These are phyloP conservation scores for Parietichytrium sp. DNA, from an alignment of 108 stramenopile species.

Conservation along the genomic window DNA sequence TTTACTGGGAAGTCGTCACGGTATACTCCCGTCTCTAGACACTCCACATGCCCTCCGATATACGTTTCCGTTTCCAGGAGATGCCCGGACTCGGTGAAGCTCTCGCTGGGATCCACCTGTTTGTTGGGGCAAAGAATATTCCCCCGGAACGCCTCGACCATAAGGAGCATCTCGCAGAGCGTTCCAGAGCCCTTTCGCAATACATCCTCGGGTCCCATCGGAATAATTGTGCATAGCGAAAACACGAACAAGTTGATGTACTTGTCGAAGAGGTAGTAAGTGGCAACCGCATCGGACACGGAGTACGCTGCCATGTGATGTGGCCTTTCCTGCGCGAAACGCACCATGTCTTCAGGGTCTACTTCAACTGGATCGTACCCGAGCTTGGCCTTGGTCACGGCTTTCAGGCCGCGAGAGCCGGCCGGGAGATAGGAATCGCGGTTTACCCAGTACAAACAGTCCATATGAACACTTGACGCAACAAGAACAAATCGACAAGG, in stretches of 20 bases:
- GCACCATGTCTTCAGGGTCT: constrained; percentile 98
- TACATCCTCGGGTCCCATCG: constrained; percentile 97
- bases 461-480: constrained; percentile 90
- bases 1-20: constrained; percentile 89
- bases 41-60: constrained; percentile 98
- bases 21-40: constrained; percentile 96
- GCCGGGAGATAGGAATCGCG: constrained; percentile 97
- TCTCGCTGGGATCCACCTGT: constrained; percentile 79
- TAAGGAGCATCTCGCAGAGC: constrained; percentile 91
- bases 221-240: constrained; percentile 95
- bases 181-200: constrained; percentile 90
- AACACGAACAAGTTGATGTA: constrained; percentile 99
- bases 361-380: constrained; percentile 98
- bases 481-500: constrained; percentile 38
- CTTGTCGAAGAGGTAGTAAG: constrained; percentile 90
- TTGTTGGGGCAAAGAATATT: constrained; percentile 96
- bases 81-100: constrained; percentile 83
- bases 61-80: constrained; percentile 96
- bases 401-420: constrained; percentile 94
- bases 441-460: constrained; percentile 96
- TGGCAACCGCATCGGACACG: constrained; percentile 97
- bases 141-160: constrained; percentile 90
- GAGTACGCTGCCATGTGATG: constrained; percentile 96
- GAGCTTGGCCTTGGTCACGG: constrained; percentile 96
- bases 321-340: constrained; percentile 82